phyloP scores from a whole-genome alignment of 164 flowering plant genomes.

The Litsea cubeba region DNA sequence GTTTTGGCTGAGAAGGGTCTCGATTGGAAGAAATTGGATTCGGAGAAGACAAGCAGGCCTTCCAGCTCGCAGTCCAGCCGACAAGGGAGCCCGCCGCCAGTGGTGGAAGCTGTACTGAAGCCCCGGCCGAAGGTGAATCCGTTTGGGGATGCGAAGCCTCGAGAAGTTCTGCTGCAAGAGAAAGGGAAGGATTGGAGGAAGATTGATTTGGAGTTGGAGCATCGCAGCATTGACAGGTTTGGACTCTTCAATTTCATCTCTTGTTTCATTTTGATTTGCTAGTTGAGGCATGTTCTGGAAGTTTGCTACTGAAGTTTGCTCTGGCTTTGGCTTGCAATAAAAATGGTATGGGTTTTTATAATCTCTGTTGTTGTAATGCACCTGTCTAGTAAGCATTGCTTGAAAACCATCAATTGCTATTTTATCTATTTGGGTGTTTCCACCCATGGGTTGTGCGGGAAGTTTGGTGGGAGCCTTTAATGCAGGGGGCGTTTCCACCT shows the following conservation, averaged over 20 bases:
- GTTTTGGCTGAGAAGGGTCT: constrained; percentile 85
- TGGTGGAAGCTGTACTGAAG: constrained; percentile 35
- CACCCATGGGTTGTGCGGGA: no score
- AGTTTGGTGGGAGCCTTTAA: no score
- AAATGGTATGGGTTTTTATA: no score
- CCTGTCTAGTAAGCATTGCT: no score
- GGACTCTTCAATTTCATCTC: constrained; percentile 1
- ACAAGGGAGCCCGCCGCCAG: constrained; percentile 40
- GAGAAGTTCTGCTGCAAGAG: constrained; percentile 71
- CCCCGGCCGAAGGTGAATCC: constrained; percentile 77
- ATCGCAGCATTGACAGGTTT: constrained; percentile 66
- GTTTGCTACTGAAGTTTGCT: no score
- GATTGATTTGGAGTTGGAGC: constrained; percentile 83
- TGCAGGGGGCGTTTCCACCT: no score
- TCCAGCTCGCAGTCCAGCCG: constrained; percentile 62
- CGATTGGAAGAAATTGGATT: constrained; percentile 76
- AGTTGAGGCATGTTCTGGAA: not conserved
- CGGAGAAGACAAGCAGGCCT: constrained; percentile 74
- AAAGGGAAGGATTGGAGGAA: constrained; percentile 88
- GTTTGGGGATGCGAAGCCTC: constrained; percentile 93
- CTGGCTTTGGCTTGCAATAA: no score
- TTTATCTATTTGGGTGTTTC: no score
- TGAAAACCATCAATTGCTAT: no score
- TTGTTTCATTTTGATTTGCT: not conserved
- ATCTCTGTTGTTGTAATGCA: no score